Base-by-base conservation (phyloP, 331 rosid genomes). In the Rhamnella rubrinervis region DNA sequence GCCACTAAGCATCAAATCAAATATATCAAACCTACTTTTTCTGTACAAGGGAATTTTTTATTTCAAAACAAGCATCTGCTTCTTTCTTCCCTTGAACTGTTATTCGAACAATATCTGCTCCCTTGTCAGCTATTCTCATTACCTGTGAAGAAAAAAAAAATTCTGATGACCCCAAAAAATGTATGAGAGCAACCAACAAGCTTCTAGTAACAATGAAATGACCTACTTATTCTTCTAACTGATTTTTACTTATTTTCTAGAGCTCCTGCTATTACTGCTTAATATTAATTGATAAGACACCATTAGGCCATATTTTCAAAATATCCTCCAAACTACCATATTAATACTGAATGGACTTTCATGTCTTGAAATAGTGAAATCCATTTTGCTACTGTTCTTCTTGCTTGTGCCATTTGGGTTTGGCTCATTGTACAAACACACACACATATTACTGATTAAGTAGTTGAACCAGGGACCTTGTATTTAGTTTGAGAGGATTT, bases 11-110 rank as follows among this genome's bases (percentile, higher is more conserved):
- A 50, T 60, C 50, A 37, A 72, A 50, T 60, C 50, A 37, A 72
- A 67, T 49, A 71, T 61, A n/a, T 55, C 59, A 69, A 49, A 67
- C 93, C 71, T 83, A 95, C 99, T 89, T 91, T 68, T 91, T 87
- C 92, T 95, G 99, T 75, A 91, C 90, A 68, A 95, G 99, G 44
- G 97, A 25, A 84, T 91, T 89, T 70, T 95, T 95, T 41, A 95
- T 95, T 68, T 95, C 96, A 74, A 81, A 95, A 77, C 97, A 91
- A n/a, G 99, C 96, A 82, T 95, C 99, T 15, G 99, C 99, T 79
- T 95, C 99, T 82, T 78, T 95, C 88, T 86, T 95, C 75, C 99
- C 99, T 71, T 95, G 97, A 76, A 91, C 99, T 67, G 97, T 95
- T 70, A 95, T 91, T 47, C 99, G 83, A 11, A 95, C 97, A 74